Conservation (phyloP, 192 early-diverging fungal species). For the Coemansia sp. region DNA sequence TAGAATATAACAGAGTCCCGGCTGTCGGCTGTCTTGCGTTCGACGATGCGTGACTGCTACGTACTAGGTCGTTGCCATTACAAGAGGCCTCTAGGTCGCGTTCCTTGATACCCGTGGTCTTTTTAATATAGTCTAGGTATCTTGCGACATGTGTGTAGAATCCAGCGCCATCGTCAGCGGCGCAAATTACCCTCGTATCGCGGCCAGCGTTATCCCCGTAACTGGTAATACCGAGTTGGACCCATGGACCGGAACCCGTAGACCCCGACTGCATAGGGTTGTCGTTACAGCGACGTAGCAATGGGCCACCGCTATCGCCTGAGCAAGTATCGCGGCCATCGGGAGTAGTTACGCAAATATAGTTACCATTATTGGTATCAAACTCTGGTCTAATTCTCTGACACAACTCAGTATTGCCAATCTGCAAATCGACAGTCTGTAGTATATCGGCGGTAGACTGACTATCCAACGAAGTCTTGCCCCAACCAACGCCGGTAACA, state of each 20-base stretch:
- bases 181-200: conserved; percentile 30
- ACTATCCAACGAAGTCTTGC: conserved; percentile 34
- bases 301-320: conserved; percentile 50
- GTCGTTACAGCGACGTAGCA: conserved; percentile 33
- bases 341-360: conserved; percentile 55
- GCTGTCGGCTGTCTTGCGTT: neutral
- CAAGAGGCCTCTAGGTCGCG: conserved; percentile 31
- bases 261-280: conserved; percentile 6
- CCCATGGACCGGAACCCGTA: conserved; percentile 33
- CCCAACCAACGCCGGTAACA: conserved; percentile 57
- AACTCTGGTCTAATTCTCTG: conserved; percentile 24
- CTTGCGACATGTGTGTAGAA: conserved; percentile 56
- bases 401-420: conserved; percentile 40
- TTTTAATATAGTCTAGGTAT: conserved; percentile 50
- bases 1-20: neutral
- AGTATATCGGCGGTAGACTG: conserved; percentile 26
- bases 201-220: conserved; percentile 47
- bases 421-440: conserved; percentile 37
- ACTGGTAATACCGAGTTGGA: conserved; percentile 56
- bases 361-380: conserved; percentile 40
- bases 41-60: neutral
- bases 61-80: conserved; percentile 27
- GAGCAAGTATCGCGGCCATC: conserved; percentile 54
- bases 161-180: conserved; percentile 44
- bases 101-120: conserved; percentile 38